Evolutionary conservation across 179 eudicot genomes (phyloP), one percentile per base, ranked within the genome.

Genomic region (Silene noctiflora): DNA sequence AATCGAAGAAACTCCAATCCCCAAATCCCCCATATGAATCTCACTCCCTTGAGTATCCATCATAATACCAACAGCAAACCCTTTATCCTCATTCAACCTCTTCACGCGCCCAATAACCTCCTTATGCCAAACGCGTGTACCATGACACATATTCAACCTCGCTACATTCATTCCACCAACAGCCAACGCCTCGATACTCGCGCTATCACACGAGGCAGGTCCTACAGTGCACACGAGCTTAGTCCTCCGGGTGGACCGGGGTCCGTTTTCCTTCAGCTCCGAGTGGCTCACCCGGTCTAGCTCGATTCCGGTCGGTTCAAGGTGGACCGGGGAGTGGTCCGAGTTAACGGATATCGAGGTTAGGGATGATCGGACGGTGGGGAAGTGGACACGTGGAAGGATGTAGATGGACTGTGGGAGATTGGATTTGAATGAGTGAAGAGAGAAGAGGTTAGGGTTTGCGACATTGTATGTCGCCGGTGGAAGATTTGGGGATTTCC

Each of bases 1-100:
- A 16, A 87, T 84, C 10, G 97, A 91, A 0, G 88, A 77, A 70
- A 87, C 83, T 17, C 87, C 89, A 53, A 14, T 13, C 51, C 83
- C 86, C 39, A 94, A 89, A 79, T 92, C 97, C 24, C 96, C 97
- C 97, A 94, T 88, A 77, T 92, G 98, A 85, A 92, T 90, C 90
- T 94, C 98, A 82, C 97, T 90, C 25, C 98, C 98, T 74, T 92
- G 91, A 78, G 95, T 91, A 77, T 94, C 98, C 89, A 94, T 87
- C 94, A 94, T 89, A 42, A 94, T 77, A 0, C 93, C 94, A 63
- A 94, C 96, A 33, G 90, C 91, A 79, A 75, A 92, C 3, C 98
- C 97, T 69, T 91, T 90, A 72, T 89, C 98, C 55, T 88, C 91
- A 82, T 94, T 94, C 88, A 94, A 79, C 81, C 79, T 86, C 85